phyloP scores from a whole-genome alignment of 768 basidiomycete species.

The Gautieria morchelliformis region DNA sequence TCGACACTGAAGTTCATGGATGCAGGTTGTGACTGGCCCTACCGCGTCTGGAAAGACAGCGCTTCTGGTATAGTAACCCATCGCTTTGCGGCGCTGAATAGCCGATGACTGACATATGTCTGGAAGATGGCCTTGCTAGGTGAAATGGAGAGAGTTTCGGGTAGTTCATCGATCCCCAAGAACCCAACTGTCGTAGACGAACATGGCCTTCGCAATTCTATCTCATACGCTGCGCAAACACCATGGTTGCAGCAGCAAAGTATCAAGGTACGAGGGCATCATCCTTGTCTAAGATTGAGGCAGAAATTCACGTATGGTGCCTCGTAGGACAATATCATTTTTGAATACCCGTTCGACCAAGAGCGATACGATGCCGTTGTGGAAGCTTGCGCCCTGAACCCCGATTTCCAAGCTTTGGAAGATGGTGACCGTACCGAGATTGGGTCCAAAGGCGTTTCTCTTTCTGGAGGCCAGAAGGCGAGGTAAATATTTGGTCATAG shows the following conservation, averaged over 20 bases:
- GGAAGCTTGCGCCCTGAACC: conserved; percentile 73
- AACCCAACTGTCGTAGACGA: conserved; percentile 20
- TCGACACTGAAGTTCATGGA: not conserved
- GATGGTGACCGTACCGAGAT: conserved; percentile 84
- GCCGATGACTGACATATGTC: not conserved
- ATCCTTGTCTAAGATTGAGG: not conserved
- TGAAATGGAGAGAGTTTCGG: conserved; percentile 14
- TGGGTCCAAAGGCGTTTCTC: conserved; percentile 64
- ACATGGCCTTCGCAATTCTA: conserved; percentile 28
- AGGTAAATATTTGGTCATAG: conserved; percentile 29
- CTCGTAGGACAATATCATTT: conserved; percentile 9
- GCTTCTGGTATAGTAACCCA: not conserved
- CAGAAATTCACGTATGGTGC: not conserved
- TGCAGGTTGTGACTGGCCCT: conserved; percentile 24
- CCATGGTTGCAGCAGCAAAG: conserved; percentile 65
- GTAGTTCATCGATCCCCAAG: conserved; percentile 18
- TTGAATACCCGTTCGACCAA: conserved; percentile 37
- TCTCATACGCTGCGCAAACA: conserved; percentile 67
- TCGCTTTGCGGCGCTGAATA: not conserved
- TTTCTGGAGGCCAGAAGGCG: conserved; percentile 80
- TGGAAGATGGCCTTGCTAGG: conserved; percentile 11
- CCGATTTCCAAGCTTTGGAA: conserved; percentile 77
- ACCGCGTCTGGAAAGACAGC: conserved; percentile 29
- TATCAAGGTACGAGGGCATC: conserved; percentile 35
- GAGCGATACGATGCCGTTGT: conserved; percentile 67